Base-by-base conservation (phyloP, 2,329 filamentous ascomycete species). In the Fusarium acutatum region DNA sequence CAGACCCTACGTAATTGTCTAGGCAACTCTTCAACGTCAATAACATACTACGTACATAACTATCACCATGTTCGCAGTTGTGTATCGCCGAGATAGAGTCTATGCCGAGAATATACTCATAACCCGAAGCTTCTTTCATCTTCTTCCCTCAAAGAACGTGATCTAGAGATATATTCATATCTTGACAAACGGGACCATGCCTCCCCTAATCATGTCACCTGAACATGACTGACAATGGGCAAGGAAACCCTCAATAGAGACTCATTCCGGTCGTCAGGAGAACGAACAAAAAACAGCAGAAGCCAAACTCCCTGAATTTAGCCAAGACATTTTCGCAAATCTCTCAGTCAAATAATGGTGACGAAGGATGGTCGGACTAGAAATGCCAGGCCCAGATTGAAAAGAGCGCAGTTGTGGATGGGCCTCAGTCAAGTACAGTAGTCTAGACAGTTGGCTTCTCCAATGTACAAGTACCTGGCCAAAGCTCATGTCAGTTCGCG, bases 291-390 rank as follows among this genome's bases (percentile, higher is more conserved):
- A 72, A 67, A 73, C 66, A 71, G 62, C 67, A 32, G 58, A 63
- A 61, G 40, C 58, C 34, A 53, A 40, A 71, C 61, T 73, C 58
- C 71, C 71, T 61, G 67, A 43, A 30, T 50, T 67, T 49, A 54
- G 71, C 67, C 71, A 73, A 63, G 61, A 30, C 50, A 50, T 60
- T 58, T 56, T 41, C 14, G 32, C 37, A 41, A 69, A 60, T 53
- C 57, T 30, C 26, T 56, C 47, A 68, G 57, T 58, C 46, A 69
- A 47, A 60, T 7, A 24, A 26, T 15, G 12, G 44, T 61, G 65
- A 72, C 69, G 34, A 34, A 61, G 60, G 32, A 73, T 70, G 69
- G 67, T 47, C 60, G 46, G 69, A 73, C 60, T 37, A 43, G 32
- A 57, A 41, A 37, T 44, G 37, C 54, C 34, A 46, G 53, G 49